Conservation (phyloP, 2,329 filamentous ascomycete genomes). For the Paraconiothyrium brasiliense region DNA sequence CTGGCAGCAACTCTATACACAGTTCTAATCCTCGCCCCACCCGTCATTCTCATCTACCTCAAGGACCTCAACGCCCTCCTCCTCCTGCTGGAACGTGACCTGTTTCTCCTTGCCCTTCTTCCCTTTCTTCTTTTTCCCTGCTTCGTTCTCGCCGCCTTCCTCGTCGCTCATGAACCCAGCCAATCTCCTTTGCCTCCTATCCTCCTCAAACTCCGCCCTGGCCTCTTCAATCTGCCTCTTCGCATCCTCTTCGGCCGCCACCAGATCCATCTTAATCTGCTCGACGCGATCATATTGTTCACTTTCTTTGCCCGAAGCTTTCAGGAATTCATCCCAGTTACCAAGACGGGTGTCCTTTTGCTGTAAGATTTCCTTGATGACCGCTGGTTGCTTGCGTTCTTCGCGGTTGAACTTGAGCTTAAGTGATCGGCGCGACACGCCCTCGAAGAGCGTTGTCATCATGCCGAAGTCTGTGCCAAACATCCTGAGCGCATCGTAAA, state of each 20-base stretch:
- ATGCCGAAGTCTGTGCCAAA: slow-evolving; percentile 87
- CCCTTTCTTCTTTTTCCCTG: slow-evolving; percentile 44
- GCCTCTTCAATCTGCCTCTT: slow-evolving; percentile 46
- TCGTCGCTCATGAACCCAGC: slow-evolving; percentile 29
- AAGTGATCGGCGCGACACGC: slow-evolving; percentile 75
- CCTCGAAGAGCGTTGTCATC: slow-evolving; percentile 78
- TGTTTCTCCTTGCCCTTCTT: slow-evolving; percentile 39
- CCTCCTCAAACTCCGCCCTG: slow-evolving; percentile 39
- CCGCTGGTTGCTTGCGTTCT: slow-evolving; percentile 71
- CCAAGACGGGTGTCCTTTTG: slow-evolving; percentile 41
- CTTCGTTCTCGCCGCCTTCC: slow-evolving; percentile 28
- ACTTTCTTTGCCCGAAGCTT: slow-evolving; percentile 41
- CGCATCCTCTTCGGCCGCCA: slow-evolving; percentile 46
- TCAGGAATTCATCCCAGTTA: slow-evolving; percentile 41
- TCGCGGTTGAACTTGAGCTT: slow-evolving; percentile 87
- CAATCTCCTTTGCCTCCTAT: slow-evolving; percentile 43
- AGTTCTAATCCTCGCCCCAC: slow-evolving; percentile 15
- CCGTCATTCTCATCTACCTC: slow-evolving; percentile 35
- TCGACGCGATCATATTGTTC: slow-evolving; percentile 49
- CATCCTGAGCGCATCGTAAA: slow-evolving; percentile 77
- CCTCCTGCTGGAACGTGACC: slow-evolving; percentile 38
- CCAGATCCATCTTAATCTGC: slow-evolving; percentile 44
- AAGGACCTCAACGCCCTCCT: slow-evolving; percentile 42
- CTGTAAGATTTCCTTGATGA: slow-evolving; percentile 70
- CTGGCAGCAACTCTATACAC: not conserved